A percentile compares a stretch with the other conserved stretches of the same genome.
phyloP scores from a whole-genome alignment of 73 alveolate genomes.

The Durusdinium trenchii region DNA sequence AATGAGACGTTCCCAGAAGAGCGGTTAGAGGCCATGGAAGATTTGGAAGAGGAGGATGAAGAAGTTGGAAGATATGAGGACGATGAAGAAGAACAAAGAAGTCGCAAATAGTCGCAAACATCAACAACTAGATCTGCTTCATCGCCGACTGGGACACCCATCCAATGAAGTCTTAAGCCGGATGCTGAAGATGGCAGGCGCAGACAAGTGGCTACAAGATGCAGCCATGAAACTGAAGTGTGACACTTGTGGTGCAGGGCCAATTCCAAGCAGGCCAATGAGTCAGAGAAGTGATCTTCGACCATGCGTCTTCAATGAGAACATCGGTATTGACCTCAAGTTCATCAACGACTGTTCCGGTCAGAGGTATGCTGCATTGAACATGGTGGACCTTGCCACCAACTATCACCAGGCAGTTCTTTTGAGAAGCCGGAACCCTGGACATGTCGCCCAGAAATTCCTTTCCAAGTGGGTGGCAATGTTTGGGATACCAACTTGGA shows the following conservation, averaged over 20 bases:
- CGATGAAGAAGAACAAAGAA: too few species aligned
- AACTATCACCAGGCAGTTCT: background rate
- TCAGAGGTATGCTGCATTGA: background rate
- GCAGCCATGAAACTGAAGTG: background rate
- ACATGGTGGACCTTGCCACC: background rate
- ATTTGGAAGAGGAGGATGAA: too few species aligned
- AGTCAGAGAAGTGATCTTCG: background rate
- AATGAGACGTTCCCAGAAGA: too few species aligned
- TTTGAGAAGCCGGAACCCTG: background rate
- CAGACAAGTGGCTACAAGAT: background rate
- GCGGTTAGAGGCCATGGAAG: too few species aligned
- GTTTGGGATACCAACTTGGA: background rate
- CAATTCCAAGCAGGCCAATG: background rate
- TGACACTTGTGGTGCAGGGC: background rate
- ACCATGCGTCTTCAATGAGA: background rate
- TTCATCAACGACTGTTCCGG: background rate
- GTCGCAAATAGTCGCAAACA: too few species aligned
- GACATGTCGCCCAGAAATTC: slow-evolving; percentile 11
- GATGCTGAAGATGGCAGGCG: background rate
- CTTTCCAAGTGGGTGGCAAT: background rate
- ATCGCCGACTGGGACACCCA: slow-evolving; percentile 15
- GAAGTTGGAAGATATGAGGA: too few species aligned
- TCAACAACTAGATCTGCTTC: too few species aligned
- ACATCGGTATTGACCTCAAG: background rate
- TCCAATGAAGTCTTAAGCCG: background rate